Evolutionary conservation across 176 grass and related monocot species (phyloP), one percentile per base, ranked within the genome.

Genomic region (Poa pratensis): DNA sequence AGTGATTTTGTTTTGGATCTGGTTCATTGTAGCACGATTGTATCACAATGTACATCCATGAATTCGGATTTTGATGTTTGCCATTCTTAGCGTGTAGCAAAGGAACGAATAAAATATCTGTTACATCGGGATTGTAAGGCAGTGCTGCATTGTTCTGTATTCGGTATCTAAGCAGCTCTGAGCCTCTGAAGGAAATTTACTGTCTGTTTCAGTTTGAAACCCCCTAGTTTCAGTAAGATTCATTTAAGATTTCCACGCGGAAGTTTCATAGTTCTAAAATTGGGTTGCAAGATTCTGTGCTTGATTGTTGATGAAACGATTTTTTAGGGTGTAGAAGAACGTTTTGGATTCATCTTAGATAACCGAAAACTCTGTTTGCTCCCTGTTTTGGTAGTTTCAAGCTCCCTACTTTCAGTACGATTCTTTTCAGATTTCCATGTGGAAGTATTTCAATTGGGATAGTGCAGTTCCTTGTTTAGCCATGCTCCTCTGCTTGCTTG

Each of bases 401-500:
- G 9, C 43, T 11, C 42, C 43, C 43, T n/a, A 57, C 2, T 9
- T 57, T 57, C 53, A 57, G 18, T 9, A n/a, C 7, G 0, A n/a
- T 20, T n/a, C 7, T n/a, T 20, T 57, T 57, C 18, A 57, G 6
- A 57, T 3, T 9, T 57, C 3, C 7, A n/a, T n/a, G 6, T 55
- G 7, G 54, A n/a, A 57, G 54, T n/a, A n/a, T 57, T 57, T 0
- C 8, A 57, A 9, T 3, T 57, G 54, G 45, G 10, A 48, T 15
- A 4, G n/a, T 9, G 12, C 34, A 26, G 20, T 82, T 18, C 8
- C 28, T 75, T 73, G 73, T n/a, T 6, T 35, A 53, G 11, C 17
- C 49, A 19, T 81, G 52, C 17, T 83, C 37, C 10, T 19, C 18
- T 83, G 45, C 42, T 61, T 82, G 7, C 10, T 10, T 84, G 12